Percentiles rank a stretch among this genome's conserved stretches.
These are phyloP conservation scores for Magnolia sinica DNA, from an alignment of 164 flowering plant species.

Conservation along the genomic window DNA sequence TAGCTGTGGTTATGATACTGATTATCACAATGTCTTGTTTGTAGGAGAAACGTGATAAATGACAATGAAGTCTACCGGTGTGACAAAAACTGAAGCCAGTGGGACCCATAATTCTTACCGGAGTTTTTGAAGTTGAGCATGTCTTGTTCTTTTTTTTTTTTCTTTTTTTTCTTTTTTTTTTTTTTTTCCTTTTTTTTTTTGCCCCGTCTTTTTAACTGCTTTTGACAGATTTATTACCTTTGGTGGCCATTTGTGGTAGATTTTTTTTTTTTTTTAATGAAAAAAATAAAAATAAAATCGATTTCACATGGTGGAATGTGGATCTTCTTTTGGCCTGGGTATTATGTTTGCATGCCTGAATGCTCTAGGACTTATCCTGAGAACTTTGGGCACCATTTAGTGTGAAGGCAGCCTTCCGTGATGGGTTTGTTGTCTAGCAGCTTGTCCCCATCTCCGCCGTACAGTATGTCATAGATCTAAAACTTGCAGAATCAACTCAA, in stretches of 20 bases:
- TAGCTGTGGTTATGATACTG: too few relatives aligned
- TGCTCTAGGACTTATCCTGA: not conserved
- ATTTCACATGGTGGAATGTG: not conserved
- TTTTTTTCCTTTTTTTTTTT: too few relatives aligned
- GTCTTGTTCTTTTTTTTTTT: not conserved
- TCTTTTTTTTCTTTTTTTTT: too few relatives aligned
- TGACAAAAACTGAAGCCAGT: not conserved
- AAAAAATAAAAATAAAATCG: too few relatives aligned
- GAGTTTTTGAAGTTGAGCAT: not conserved
- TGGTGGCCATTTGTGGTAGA: not conserved
- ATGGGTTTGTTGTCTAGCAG: too few relatives aligned
- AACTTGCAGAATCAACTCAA: too few relatives aligned
- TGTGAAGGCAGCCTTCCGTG: too few relatives aligned
- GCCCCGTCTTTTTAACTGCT: too few relatives aligned
- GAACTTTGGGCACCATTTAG: not conserved
- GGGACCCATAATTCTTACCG: not conserved
- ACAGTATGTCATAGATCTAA: too few relatives aligned
- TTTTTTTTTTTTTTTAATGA: too few relatives aligned
- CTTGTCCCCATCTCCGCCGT: too few relatives aligned
- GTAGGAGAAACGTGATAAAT: not conserved
- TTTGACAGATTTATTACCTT: not conserved
- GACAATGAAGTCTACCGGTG: not conserved
- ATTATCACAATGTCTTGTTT: not conserved
- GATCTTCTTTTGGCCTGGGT: not conserved
- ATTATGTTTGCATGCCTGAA: not conserved